Evolutionary conservation across 257 asterid species (phyloP).

Genomic region (Coffea eugenioides): DNA sequence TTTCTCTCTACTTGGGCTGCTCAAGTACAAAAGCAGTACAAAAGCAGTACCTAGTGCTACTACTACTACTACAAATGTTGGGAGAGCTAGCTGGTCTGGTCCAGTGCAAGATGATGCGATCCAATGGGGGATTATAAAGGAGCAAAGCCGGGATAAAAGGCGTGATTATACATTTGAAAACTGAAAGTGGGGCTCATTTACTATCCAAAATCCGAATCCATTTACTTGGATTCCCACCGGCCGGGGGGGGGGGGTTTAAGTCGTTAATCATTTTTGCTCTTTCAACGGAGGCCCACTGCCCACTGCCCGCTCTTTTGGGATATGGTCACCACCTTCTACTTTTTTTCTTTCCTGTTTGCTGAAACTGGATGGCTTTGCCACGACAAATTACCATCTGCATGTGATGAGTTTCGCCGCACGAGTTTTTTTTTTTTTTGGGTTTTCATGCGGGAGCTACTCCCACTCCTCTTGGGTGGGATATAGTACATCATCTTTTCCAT

Average conservation of each 20-base stretch:
- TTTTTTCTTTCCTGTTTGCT: not conserved
- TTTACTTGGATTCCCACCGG: slow-evolving; percentile 27
- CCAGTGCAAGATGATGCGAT: slow-evolving; percentile 14
- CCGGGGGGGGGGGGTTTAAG: slow-evolving; percentile 23
- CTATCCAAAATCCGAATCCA: slow-evolving; percentile 22
- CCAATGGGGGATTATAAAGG: slow-evolving; percentile 30
- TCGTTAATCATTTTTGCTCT: slow-evolving; percentile 19
- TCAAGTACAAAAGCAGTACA: not conserved
- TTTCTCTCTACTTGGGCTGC: not conserved
- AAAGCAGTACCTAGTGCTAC: too few relatives aligned
- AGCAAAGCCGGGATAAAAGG: slow-evolving; percentile 53
- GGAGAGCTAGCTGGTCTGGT: not conserved
- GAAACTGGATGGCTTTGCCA: slow-evolving; percentile 4
- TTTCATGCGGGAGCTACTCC: not conserved
- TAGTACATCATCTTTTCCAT: too few relatives aligned
- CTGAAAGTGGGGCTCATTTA: slow-evolving; percentile 35
- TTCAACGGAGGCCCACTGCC: not conserved
- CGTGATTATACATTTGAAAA: slow-evolving; percentile 47
- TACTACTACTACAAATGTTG: not conserved
- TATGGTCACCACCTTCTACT: not conserved
- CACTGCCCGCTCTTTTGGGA: not conserved
- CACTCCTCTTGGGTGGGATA: not conserved
- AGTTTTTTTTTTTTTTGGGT: too few relatives aligned
- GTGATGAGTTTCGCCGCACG: not conserved
- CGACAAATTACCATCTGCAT: not conserved